Conservation (phyloP, 768 basidiomycete species). For the Coprinopsis strossmayeri region DNA sequence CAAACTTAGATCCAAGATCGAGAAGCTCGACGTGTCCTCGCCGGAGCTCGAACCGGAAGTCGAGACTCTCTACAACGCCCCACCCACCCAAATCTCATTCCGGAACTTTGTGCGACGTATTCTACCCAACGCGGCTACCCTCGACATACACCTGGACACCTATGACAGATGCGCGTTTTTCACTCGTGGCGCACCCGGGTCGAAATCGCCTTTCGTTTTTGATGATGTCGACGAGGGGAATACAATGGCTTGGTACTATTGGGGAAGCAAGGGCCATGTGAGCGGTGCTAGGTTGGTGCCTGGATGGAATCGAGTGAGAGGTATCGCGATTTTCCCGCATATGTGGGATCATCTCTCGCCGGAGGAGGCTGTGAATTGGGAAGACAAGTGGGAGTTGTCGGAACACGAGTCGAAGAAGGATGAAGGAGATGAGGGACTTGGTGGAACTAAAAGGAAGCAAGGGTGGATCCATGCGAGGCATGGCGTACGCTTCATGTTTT, state of each 20-base stretch:
- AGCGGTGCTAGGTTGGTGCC: not conserved
- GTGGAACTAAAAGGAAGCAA: not conserved
- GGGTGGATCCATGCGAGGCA: conserved; percentile 4
- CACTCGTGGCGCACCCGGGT: not conserved
- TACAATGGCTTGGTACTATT: conserved; percentile 9
- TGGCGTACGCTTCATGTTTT: conserved; percentile 4
- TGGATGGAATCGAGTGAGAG: conserved; percentile 4
- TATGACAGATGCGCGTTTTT: conserved; percentile 1
- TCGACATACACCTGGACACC: conserved; percentile 1
- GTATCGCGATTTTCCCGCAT: conserved; percentile 5
- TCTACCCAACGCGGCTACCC: not conserved
- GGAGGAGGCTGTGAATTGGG: not conserved
- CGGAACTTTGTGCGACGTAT: conserved; percentile 1
- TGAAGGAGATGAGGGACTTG: not conserved
- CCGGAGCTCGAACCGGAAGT: not conserved
- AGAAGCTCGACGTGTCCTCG: not conserved
- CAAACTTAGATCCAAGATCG: not conserved
- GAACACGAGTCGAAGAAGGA: not conserved
- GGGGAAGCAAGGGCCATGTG: not conserved
- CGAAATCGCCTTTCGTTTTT: conserved; percentile 8
- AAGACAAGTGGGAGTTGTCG: not conserved
- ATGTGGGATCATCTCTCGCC: conserved; percentile 9
- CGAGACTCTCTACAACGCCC: not conserved
- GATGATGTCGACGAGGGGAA: not conserved
- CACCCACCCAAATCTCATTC: conserved; percentile 1